Conservation (phyloP, 2,329 filamentous ascomycete genomes). For the Colletotrichum magnum region DNA sequence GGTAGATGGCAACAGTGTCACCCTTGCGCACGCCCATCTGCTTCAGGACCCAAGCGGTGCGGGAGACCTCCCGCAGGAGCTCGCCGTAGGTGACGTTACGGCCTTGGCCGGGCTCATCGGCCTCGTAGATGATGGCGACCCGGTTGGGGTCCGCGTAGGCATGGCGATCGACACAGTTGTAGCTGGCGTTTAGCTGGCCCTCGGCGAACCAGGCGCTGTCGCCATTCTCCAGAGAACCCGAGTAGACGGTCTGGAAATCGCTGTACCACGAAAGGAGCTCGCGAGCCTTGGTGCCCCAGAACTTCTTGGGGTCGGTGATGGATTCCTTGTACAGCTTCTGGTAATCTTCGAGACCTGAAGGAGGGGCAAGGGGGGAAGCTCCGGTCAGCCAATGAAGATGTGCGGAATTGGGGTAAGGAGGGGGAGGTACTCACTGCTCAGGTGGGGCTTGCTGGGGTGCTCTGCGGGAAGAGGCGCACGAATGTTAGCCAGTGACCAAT, state of each 20-base stretch:
- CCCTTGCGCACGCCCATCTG: conserved; percentile 97
- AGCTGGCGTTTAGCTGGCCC: conserved; percentile 93
- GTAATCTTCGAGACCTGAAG: conserved; percentile 75
- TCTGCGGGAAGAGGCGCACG: conserved; percentile 61
- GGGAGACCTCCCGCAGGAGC: conserved; percentile 92
- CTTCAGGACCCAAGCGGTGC: conserved; percentile 88
- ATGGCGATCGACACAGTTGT: conserved; percentile 97
- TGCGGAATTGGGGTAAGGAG: conserved; percentile 38
- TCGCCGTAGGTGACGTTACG: conserved; percentile 94
- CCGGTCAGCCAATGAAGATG: conserved; percentile 36
- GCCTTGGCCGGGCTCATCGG: conserved; percentile 89
- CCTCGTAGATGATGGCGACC: conserved; percentile 98
- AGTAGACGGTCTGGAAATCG: conserved; percentile 91
- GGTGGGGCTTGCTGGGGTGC: conserved; percentile 78
- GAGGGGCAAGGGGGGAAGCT: conserved; percentile 33
- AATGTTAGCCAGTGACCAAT: conserved; percentile 49
- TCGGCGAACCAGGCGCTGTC: conserved; percentile 97
- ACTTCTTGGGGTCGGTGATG: conserved; percentile 88
- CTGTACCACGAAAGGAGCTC: conserved; percentile 91
- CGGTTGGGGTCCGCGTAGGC: conserved; percentile 95
- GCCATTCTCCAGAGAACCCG: conserved; percentile 81
- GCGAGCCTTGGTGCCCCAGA: conserved; percentile 89
- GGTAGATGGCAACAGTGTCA: conserved; percentile 95
- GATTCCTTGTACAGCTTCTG: conserved; percentile 83
- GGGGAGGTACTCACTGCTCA: conserved; percentile 66